phyloP scores from a whole-genome alignment of 805 yeast genomes.

The Wickerhamiella brachini region DNA sequence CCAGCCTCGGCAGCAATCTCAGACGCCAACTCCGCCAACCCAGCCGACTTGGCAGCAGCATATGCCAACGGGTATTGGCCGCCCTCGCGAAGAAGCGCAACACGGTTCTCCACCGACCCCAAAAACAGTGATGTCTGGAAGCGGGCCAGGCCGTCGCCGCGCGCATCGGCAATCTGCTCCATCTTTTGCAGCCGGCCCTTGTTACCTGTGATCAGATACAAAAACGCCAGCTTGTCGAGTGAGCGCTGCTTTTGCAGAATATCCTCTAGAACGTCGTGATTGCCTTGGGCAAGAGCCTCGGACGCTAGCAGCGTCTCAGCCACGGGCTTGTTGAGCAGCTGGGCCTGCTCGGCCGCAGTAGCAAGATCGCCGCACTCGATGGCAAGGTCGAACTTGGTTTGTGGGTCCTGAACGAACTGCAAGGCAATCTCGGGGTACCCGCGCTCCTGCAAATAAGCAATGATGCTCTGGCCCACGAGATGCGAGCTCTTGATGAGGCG shows the following conservation, averaged over 20 bases:
- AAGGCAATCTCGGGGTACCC: conserved; percentile 97
- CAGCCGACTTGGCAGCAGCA: conserved; percentile 79
- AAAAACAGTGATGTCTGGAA: conserved; percentile 72
- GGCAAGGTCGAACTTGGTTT: conserved; percentile 89
- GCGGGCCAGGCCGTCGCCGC: conserved; percentile 67
- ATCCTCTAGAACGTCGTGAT: conserved; percentile 68
- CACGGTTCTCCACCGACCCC: conserved; percentile 61
- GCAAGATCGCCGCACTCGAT: conserved; percentile 81
- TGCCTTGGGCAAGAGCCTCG: conserved; percentile 86
- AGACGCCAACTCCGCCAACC: conserved; percentile 61
- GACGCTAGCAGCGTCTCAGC: conserved; percentile 74
- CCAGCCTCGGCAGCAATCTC: conserved; percentile 61
- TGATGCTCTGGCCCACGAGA: conserved; percentile 93
- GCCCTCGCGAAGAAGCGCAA: conserved; percentile 55
- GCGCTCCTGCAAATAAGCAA: conserved; percentile 83
- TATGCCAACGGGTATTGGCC: conserved; percentile 86
- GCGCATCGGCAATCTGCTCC: conserved; percentile 79
- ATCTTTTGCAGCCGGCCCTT: conserved; percentile 58
- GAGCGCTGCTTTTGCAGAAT: conserved; percentile 77
- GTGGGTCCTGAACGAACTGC: conserved; percentile 93
- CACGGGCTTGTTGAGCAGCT: conserved; percentile 46
- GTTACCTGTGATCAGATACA: conserved; percentile 79
- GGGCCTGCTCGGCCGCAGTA: conserved; percentile 83
- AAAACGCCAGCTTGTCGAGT: conserved; percentile 80
- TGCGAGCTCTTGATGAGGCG: conserved; percentile 78